These are phyloP conservation scores for Tolypocladium endophyticum DNA, from an alignment of 2,329 filamentous ascomycete species.

Conservation along the genomic window DNA sequence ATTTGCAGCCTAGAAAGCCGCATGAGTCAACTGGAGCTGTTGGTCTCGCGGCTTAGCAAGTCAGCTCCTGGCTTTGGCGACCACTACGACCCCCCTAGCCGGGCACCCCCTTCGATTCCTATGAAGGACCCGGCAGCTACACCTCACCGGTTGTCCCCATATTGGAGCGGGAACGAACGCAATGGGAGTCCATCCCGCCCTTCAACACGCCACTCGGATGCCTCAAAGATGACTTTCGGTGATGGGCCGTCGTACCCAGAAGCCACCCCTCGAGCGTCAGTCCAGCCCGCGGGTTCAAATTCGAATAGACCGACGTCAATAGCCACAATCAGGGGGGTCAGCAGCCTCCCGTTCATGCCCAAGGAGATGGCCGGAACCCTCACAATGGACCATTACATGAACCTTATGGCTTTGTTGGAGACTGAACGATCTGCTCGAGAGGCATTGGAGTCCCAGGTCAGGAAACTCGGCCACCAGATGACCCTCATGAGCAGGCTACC, in stretches of 20 bases:
- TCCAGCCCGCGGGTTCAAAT: conserved; percentile 8
- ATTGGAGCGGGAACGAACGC: background rate
- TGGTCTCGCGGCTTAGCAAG: conserved; percentile 39
- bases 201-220: conserved; percentile 29
- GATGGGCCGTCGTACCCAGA: conserved; percentile 34
- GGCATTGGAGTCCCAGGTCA: conserved; percentile 45
- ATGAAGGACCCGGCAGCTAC: background rate
- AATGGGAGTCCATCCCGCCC: conserved; percentile 7
- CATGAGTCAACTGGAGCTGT: conserved; percentile 41
- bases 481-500: conserved; percentile 32
- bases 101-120: background rate
- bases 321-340: conserved; percentile 35
- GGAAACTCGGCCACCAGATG: conserved; percentile 38
- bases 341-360: conserved; percentile 31
- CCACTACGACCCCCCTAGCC: background rate
- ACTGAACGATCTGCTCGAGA: conserved; percentile 45
- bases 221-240: conserved; percentile 32
- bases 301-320: conserved; percentile 29
- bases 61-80: conserved; percentile 28
- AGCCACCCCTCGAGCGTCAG: conserved; percentile 27
- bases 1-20: conserved; percentile 40
- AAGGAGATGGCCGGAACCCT: conserved; percentile 20
- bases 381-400: conserved; percentile 36
- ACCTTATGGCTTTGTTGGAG: conserved; percentile 41
- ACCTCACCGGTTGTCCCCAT: background rate